Evolutionary conservation across 2,329 filamentous ascomycete genomes (phyloP).

Genomic region (Pleoardoris graminearum): DNA sequence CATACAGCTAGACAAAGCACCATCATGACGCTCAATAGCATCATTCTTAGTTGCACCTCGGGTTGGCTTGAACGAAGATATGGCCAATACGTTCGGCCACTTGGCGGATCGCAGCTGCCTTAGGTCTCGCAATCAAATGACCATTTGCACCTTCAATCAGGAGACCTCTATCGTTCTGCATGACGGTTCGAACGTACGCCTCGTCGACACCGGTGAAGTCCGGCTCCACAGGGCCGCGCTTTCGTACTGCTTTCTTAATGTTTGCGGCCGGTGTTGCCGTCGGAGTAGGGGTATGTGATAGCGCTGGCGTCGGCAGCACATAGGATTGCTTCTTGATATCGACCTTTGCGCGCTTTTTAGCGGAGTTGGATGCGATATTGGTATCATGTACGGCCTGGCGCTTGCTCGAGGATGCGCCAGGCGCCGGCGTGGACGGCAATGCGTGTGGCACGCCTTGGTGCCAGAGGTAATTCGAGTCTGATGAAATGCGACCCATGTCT

Average conservation of each 20-base stretch:
- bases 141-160: background rate
- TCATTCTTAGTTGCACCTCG: no score
- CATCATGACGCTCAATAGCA: no score
- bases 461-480: no score
- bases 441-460: background rate
- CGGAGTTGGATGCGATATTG: no score
- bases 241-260: background rate
- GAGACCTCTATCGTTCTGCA: conserved; percentile 7
- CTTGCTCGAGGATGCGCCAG: no score
- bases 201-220: background rate
- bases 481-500: background rate
- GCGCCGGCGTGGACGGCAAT: background rate
- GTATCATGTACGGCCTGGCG: no score
- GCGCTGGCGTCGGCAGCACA: background rate
- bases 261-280: background rate
- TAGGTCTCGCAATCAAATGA: background rate
- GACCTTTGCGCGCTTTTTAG: no score
- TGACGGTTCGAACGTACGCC: background rate
- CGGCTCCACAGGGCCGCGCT: background rate
- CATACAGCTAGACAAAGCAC: no score
- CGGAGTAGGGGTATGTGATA: no score
- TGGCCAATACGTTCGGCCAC: background rate
- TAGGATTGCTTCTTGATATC: background rate
- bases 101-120: background rate
- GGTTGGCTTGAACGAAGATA: no score